Evolutionary conservation across 371 early-diverging fungal genomes (phyloP), one percentile per base, ranked within the genome.

Genomic region (Mortierella polycephala): DNA sequence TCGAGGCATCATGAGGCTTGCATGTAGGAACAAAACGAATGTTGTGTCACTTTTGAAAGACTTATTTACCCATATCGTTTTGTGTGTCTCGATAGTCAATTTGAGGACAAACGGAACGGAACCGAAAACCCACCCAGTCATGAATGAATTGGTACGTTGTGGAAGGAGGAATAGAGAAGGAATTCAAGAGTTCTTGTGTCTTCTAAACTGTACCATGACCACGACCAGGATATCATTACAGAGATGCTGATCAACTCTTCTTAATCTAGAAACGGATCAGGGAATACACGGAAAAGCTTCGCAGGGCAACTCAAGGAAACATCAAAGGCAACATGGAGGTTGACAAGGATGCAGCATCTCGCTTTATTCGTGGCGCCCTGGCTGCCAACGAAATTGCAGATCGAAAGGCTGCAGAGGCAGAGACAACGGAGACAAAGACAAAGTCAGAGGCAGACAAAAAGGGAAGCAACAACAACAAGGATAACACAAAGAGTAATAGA

Each of bases 321-420:
- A 30, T 30, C 73, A 66, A 77, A 63, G 4, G 55, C 8, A 79
- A 16, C 82, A 82, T 87, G 85, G 74, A 69, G 41, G 74, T 89
- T 13, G 82, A 89, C 68, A 87, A 83, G 69, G 85, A 81, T 30
- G 89, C 89, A 30, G 89, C 89, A 9, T 81, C 73, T 52, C 62
- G 89, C 65, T 87, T 89, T 60, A 86, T 89, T 65, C 83, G 79
- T 50, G 81, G 84, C 40, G 87, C 87, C 30, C 66, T 85, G 66
- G 79, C 72, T 12, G 49, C 72, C 2, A 77, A 77, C 21, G 49
- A 51, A 2, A 44, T 39, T 7, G 72, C 79, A 4, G 72, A 72
- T 55, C 67, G 67, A 21, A 71, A 64, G 44, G 68, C 59, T 0
- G 75, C 60, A 7, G 67, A 60, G 23, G 64, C 62, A 30, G 58